These are phyloP conservation scores for Nakazawaea ernobii DNA, from an alignment of 805 yeast genomes.

Conservation along the genomic window DNA sequence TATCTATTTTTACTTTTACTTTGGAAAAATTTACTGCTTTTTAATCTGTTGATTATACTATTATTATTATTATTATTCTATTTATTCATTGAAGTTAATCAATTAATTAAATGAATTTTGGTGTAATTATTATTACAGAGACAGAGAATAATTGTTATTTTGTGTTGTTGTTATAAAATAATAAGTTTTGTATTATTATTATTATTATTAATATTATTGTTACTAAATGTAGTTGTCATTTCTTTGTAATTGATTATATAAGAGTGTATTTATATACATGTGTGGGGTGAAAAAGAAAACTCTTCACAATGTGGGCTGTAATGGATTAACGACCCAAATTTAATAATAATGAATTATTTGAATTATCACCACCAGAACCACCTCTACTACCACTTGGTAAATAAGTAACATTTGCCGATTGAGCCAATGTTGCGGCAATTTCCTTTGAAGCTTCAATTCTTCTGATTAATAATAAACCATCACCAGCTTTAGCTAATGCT, in stretches of 20 bases:
- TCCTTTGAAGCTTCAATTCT: constrained; percentile 96
- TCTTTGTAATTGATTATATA: too few relatives aligned
- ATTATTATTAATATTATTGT: too few relatives aligned
- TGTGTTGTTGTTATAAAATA: too few relatives aligned
- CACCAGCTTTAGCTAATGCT: constrained; percentile 92
- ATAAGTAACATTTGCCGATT: constrained; percentile 81
- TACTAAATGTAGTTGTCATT: too few relatives aligned
- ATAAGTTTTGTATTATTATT: too few relatives aligned
- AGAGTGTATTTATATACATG: neutral
- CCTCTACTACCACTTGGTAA: constrained; percentile 53
- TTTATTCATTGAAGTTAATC: too few relatives aligned
- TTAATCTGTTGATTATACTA: neutral
- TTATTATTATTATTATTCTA: too few relatives aligned
- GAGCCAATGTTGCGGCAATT: constrained; percentile 82
- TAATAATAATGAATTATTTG: constrained; percentile 49
- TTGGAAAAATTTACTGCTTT: neutral
- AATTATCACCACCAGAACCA: constrained; percentile 30
- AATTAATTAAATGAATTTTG: too few relatives aligned
- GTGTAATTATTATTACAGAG: too few relatives aligned
- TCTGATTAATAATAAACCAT: constrained; percentile 88
- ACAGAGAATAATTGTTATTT: too few relatives aligned
- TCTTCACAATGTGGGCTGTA: neutral
- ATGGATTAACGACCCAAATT: constrained; percentile 58
- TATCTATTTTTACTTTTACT: neutral
- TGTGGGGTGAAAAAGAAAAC: neutral